phyloP scores from a whole-genome alignment of 1,139 yeast genomes.

The Dujonia santamariae region DNA sequence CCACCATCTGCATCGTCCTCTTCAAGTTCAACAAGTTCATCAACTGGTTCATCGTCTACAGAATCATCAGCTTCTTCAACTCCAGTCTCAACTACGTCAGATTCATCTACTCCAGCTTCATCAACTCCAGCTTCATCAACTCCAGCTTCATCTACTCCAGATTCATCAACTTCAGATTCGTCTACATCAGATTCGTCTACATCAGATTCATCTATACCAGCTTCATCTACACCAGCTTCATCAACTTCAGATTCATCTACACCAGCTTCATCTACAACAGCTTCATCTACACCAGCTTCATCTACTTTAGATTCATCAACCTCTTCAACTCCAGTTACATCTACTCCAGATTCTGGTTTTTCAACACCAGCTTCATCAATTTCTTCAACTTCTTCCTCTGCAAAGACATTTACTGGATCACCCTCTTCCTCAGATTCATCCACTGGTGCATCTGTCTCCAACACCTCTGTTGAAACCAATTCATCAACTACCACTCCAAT shows the following conservation, averaged over 20 bases:
- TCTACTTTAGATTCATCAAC: not conserved
- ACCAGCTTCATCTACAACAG: constrained; percentile 1
- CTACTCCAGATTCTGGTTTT: not conserved
- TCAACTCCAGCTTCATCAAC: not conserved
- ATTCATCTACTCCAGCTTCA: not conserved
- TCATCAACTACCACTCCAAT: too few species aligned
- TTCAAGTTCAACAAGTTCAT: not conserved
- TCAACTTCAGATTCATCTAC: not conserved
- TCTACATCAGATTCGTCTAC: not conserved
- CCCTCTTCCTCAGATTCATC: not conserved
- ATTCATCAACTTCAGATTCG: too few species aligned
- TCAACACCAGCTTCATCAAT: not conserved
- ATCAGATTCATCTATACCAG: not conserved
- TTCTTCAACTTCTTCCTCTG: not conserved
- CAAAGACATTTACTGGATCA: not conserved
- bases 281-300: not conserved
- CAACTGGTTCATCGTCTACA: not conserved
- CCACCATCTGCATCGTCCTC: not conserved
- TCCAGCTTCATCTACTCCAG: not conserved
- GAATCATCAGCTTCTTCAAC: not conserved
- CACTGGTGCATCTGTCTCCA: too few species aligned
- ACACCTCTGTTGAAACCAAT: too few species aligned
- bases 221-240: not conserved
- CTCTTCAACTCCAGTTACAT: not conserved
- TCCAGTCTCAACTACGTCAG: constrained; percentile 4